Percentiles rank a stretch among this genome's conserved stretches.
phyloP scores from a whole-genome alignment of 2,329 filamentous ascomycete genomes.

The Aspergillus amoenus region DNA sequence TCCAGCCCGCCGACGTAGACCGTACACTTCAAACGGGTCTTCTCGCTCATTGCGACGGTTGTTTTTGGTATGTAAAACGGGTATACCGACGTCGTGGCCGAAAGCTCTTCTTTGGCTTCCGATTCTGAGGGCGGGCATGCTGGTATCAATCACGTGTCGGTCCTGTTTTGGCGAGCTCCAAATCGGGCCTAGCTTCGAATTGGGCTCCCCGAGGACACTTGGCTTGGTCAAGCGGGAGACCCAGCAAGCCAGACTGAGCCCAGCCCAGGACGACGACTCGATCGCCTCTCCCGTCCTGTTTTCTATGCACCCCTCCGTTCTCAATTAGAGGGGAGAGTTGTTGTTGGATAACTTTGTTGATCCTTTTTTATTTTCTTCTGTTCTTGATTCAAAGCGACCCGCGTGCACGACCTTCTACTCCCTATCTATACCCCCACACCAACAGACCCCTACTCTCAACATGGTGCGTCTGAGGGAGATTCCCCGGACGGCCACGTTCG shows the following conservation, averaged over 20 bases:
- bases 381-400: constrained; percentile 8
- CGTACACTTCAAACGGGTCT: constrained; percentile 80
- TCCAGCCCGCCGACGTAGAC: constrained; percentile 90
- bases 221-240: constrained; percentile 35
- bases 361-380: constrained; percentile 9
- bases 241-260: constrained; percentile 2
- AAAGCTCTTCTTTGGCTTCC: neutral
- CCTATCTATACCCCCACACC: constrained; percentile 17
- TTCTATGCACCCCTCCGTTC: constrained; percentile 27
- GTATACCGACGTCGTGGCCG: neutral
- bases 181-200: constrained; percentile 28
- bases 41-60: constrained; percentile 67
- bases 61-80: neutral
- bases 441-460: constrained; percentile 29
- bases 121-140: constrained; percentile 15
- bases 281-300: constrained; percentile 23
- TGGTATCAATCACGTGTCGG: constrained; percentile 35
- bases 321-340: constrained; percentile 28
- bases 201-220: constrained; percentile 39
- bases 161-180: constrained; percentile 34
- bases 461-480: constrained; percentile 99
- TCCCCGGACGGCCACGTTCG: constrained; percentile 92
- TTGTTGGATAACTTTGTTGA: constrained; percentile 10
- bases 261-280: constrained; percentile 16
- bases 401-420: constrained; percentile 18